Percentiles rank a stretch among this genome's conserved stretches.
phyloP scores from a whole-genome alignment of 805 yeast genomes.

The Wickerhamiella sergipiensis region DNA sequence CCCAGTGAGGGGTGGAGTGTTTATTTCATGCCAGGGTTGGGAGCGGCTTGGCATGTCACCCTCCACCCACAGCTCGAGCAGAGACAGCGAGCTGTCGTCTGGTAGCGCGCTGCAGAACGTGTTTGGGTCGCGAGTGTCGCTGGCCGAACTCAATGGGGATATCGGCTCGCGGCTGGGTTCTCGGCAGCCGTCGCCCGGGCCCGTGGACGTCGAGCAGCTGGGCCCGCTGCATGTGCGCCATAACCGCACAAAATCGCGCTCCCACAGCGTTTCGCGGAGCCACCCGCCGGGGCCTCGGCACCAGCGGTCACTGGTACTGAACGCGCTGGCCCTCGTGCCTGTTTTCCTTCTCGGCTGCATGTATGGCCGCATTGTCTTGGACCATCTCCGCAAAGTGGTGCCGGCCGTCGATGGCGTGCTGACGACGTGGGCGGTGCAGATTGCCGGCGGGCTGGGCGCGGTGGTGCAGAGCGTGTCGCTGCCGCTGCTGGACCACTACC shows the following conservation, averaged over 20 bases:
- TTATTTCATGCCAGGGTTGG: not conserved
- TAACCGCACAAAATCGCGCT: not conserved
- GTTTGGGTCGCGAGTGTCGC: slow-evolving; percentile 27
- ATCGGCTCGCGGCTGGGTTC: slow-evolving; percentile 3
- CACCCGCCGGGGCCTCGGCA: not conserved
- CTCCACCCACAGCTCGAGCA: not conserved
- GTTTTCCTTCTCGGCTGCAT: slow-evolving; percentile 7
- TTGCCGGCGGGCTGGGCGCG: not conserved
- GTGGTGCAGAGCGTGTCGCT: not conserved
- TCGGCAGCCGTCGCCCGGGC: slow-evolving; percentile 1
- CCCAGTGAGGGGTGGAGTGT: not conserved
- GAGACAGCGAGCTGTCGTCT: not conserved
- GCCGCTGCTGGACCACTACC: not conserved
- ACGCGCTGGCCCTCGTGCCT: not conserved
- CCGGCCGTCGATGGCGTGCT: slow-evolving; percentile 6
- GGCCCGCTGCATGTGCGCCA: not conserved
- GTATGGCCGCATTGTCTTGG: slow-evolving; percentile 11
- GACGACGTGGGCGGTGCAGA: slow-evolving; percentile 5
- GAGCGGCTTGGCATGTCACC: not conserved
- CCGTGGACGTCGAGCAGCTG: not conserved
- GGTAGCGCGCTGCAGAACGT: slow-evolving; percentile 23
- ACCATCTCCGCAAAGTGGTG: not conserved
- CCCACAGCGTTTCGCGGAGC: not conserved
- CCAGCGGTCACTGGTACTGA: not conserved
- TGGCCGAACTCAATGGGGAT: slow-evolving; percentile 26